Evolutionary conservation across 257 asterid genomes (phyloP).

Genomic region (Solanum gracilifrons): DNA sequence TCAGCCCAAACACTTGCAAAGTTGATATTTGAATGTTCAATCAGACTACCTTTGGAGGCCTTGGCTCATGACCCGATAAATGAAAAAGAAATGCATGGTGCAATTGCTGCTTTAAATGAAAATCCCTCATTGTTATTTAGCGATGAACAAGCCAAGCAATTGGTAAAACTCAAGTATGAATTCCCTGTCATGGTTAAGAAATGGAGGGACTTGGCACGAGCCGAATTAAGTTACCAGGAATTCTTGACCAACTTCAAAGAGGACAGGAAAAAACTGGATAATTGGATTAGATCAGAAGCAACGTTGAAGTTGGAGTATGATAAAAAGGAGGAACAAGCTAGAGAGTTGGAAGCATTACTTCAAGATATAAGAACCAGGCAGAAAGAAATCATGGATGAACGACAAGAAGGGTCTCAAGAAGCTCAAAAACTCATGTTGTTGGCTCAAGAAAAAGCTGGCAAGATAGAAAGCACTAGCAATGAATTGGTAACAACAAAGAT

Average conservation of each 20-base stretch:
- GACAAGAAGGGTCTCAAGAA: background rate
- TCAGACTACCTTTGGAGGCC: background rate
- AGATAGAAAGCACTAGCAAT: background rate
- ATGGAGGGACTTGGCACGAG: background rate
- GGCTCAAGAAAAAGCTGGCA: background rate
- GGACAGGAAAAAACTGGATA: background rate
- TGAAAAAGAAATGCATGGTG: constrained; percentile 1
- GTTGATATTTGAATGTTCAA: background rate
- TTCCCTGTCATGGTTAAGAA: background rate
- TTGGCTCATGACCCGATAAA: background rate
- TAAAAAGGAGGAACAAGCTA: background rate
- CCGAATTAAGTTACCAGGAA: background rate
- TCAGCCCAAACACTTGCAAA: background rate
- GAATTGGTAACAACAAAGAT: background rate
- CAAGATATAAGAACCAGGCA: background rate
- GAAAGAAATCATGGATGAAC: background rate
- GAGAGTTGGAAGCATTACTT: background rate
- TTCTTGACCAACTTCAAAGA: background rate
- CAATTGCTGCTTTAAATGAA: background rate
- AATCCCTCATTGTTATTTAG: background rate
- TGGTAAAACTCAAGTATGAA: background rate
- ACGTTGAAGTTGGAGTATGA: background rate
- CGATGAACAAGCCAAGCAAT: background rate
- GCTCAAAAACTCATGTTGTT: background rate
- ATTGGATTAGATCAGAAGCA: background rate